phyloP scores from a whole-genome alignment of 257 asterid genomes.

The Solanum pimpinellifolium region DNA sequence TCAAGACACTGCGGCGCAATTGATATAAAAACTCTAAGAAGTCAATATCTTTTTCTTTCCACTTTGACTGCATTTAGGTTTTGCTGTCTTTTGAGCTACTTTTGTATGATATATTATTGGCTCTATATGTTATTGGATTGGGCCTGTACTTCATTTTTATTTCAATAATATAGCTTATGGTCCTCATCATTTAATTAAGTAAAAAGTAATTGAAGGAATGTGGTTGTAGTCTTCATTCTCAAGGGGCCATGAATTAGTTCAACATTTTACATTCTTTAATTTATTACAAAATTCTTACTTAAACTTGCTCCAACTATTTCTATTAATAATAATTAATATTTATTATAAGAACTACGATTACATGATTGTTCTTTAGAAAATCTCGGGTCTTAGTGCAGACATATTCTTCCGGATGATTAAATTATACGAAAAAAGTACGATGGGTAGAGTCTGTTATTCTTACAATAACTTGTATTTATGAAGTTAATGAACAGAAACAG shows the following conservation, averaged over 20 bases:
- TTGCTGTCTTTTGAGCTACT: background rate
- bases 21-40: background rate
- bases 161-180: background rate
- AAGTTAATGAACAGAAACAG: too few relatives aligned
- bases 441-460: background rate
- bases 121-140: background rate
- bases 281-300: background rate
- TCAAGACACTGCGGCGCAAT: background rate
- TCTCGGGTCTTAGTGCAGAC: background rate
- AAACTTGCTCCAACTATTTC: background rate
- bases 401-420: background rate
- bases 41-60: background rate
- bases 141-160: background rate
- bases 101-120: too few relatives aligned
- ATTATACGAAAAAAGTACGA: background rate
- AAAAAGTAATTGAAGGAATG: background rate
- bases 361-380: background rate
- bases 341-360: background rate
- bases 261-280: background rate
- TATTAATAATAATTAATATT: too few relatives aligned
- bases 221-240: background rate
- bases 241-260: background rate
- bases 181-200: background rate
- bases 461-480: too few relatives aligned
- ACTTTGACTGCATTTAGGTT: background rate